These are phyloP conservation scores for Elongisporangium prolatum DNA, from an alignment of 352 stramenopile species.

Conservation along the genomic window DNA sequence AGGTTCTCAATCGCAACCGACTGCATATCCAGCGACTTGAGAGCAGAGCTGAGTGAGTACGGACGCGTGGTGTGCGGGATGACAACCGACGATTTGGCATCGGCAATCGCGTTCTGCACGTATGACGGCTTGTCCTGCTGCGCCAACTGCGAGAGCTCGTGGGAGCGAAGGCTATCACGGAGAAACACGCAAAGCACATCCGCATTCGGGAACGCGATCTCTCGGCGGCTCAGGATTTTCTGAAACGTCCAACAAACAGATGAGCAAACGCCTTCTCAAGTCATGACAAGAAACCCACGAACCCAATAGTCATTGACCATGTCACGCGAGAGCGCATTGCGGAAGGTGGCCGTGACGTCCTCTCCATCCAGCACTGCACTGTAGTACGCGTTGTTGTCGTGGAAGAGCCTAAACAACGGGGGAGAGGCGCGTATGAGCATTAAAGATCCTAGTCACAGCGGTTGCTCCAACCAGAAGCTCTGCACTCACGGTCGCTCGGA, in stretches of 20 bases:
- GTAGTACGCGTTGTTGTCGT: slow-evolving; percentile 36
- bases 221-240: slow-evolving; percentile 30
- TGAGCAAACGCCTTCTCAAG: background rate
- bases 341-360: slow-evolving; percentile 27
- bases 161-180: slow-evolving; percentile 26
- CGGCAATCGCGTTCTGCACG: slow-evolving; percentile 39
- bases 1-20: slow-evolving; percentile 18
- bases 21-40: slow-evolving; percentile 8
- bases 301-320: slow-evolving; percentile 33
- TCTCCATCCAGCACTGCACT: slow-evolving; percentile 37
- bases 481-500: slow-evolving; percentile 53
- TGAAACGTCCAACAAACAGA: slow-evolving; percentile 9
- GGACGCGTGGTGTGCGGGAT: slow-evolving; percentile 65
- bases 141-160: slow-evolving; percentile 41
- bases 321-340: slow-evolving; percentile 19
- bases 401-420: slow-evolving; percentile 33
- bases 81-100: slow-evolving; percentile 55
- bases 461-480: slow-evolving; percentile 2
- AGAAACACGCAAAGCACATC: slow-evolving; percentile 67
- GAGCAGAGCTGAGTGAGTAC: slow-evolving; percentile 22
- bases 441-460: slow-evolving; percentile 2
- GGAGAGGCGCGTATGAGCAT: background rate
- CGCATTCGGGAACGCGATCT: slow-evolving; percentile 8
- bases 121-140: slow-evolving; percentile 21
- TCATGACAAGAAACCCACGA: background rate